Base-by-base conservation (phyloP, 441 rosid genomes). In the Rhodomyrtus psidioides region DNA sequence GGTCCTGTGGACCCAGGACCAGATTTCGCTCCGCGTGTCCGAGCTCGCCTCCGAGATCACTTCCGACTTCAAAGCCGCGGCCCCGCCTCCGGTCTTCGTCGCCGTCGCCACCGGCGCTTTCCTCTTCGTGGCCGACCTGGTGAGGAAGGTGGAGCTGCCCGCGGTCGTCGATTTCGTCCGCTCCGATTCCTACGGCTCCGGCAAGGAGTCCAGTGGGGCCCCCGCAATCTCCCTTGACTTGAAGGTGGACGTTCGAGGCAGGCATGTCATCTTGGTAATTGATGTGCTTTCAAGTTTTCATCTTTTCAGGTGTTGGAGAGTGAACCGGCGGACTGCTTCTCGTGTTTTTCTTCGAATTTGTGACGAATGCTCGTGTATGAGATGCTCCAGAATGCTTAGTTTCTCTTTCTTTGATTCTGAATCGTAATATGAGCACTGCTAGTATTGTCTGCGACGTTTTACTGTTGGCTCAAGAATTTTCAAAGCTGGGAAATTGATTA, bases 91-190 rank as follows among this genome's bases (percentile, higher is more conserved):
- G 2, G 88, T 94, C 27, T 24, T 94, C 30, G 91, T 95, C 49
- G 98, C 95, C 53, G 97, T 96, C 9, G 99, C 95, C 85, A 96
- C 96, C 3, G 98, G 99, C 51, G 97, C 96, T 15, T 94, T 95
- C 87, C 84, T 97, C 87, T 95, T 97, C 92, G 89, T 94, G 49
- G 98, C 98, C 42, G 99, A 94, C 91, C 93, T 97, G 79, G 95
- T 92, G 81, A 86, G 98, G 88, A 88, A 82, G 84, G 91, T 96
- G 60, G 91, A 87, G 21, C 59, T 97, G n/a, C 97, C 97, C 26
- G 57, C 94, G 54, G 55, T 91, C 59, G 92, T 94, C n/a, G 98
- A 96, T 86, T 88, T 93, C 89, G 82, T 95, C 84, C 95, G 98
- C 74, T 94, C 94, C 55, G 92, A 95, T 30, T 95, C 98, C 4